A percentile compares a stretch with the other conserved stretches of the same genome.
phyloP scores from a whole-genome alignment of 2,329 filamentous ascomycete genomes.

The Paracoccidioides brasiliensis region DNA sequence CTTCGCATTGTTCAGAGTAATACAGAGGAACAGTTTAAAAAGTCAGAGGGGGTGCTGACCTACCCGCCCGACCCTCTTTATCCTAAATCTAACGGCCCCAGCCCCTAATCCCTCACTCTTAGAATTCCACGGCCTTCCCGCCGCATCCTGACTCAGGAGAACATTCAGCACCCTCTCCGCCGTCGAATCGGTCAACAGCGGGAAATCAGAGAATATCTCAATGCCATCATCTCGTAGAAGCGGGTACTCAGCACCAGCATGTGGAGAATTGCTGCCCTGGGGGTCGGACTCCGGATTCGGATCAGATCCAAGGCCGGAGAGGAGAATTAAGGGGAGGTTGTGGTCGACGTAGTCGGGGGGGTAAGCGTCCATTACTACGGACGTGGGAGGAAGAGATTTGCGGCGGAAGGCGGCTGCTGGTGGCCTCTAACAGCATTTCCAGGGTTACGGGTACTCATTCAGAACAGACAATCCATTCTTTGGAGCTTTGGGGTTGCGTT shows the following conservation, averaged over 20 bases:
- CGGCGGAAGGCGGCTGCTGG: neutral
- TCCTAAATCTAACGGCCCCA: conserved; percentile 46
- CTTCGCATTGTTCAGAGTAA: neutral
- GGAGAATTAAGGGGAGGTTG: conserved; percentile 70
- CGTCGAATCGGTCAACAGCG: conserved; percentile 51
- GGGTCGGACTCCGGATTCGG: conserved; percentile 20
- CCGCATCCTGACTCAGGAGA: conserved; percentile 53
- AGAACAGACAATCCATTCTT: neutral
- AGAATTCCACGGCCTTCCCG: conserved; percentile 52
- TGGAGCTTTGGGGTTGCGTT: no score
- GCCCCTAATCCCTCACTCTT: conserved; percentile 39
- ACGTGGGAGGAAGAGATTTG: neutral
- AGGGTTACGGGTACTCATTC: neutral
- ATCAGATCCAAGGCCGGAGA: conserved; percentile 55
- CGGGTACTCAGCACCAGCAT: conserved; percentile 29
- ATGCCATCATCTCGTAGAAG: conserved; percentile 45
- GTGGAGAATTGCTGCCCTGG: neutral
- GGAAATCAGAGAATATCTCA: conserved; percentile 57
- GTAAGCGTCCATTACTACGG: conserved; percentile 34
- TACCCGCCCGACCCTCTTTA: conserved; percentile 72
- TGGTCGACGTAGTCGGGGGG: conserved; percentile 62
- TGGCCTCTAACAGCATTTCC: neutral
- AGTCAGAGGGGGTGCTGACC: conserved; percentile 30
- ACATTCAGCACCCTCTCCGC: conserved; percentile 53
- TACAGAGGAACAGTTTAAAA: neutral